phyloP scores from a whole-genome alignment of 306 rosid genomes.

The Bauhinia variegata region DNA sequence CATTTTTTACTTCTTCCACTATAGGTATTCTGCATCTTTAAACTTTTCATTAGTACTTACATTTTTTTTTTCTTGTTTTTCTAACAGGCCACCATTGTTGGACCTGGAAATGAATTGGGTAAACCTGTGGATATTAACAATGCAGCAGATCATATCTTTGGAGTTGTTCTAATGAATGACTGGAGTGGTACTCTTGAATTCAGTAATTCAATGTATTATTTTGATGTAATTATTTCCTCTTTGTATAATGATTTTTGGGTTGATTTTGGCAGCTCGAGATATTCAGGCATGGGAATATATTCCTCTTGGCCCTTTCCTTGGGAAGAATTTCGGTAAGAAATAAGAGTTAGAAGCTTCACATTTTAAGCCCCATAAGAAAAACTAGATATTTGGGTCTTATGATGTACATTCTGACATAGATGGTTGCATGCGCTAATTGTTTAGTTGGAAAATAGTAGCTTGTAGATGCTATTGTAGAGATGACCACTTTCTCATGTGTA shows the following conservation, averaged over 20 bases:
- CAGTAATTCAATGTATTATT: slow-evolving; percentile 5
- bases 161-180: slow-evolving; percentile 82
- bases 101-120: slow-evolving; percentile 95
- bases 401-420: too few relatives aligned
- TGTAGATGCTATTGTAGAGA: slow-evolving; percentile 23
- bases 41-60: slow-evolving; percentile 6
- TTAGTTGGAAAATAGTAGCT: too few relatives aligned
- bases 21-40: too few relatives aligned
- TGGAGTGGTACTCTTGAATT: slow-evolving; percentile 80
- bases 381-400: too few relatives aligned
- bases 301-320: slow-evolving; percentile 98
- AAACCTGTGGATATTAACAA: slow-evolving; percentile 79
- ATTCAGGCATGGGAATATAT: slow-evolving; percentile 96
- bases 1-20: too few relatives aligned
- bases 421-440: too few relatives aligned
- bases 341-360: slow-evolving; percentile 15
- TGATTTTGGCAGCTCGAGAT: slow-evolving; percentile 84
- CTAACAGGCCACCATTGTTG: slow-evolving; percentile 86
- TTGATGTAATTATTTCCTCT: slow-evolving; percentile 5
- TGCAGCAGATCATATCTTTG: slow-evolving; percentile 90
- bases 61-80: slow-evolving; percentile 9
- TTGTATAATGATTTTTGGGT: slow-evolving; percentile 26
- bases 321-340: slow-evolving; percentile 85
- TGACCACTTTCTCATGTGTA: slow-evolving; percentile 25
- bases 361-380: too few relatives aligned